Evolutionary conservation across 768 basidiomycete species (phyloP).

Genomic region (Crepidotus variabilis): DNA sequence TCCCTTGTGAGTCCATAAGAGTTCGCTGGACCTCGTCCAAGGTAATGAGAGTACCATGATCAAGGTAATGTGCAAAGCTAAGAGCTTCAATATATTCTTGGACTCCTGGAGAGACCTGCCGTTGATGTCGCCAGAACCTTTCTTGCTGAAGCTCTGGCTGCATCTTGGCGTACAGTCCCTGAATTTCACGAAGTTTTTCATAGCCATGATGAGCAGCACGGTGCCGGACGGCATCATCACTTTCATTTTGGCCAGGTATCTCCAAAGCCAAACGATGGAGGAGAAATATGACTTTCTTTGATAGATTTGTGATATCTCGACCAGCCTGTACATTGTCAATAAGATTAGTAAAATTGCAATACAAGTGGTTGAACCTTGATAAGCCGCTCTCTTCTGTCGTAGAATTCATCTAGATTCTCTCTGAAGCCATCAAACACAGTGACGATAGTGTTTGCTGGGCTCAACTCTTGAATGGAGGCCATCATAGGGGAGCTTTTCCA

Average conservation of each 20-base stretch:
- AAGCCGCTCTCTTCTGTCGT: constrained; percentile 86
- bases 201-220: constrained; percentile 49
- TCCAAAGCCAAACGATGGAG: constrained; percentile 67
- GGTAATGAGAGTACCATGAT: constrained; percentile 62
- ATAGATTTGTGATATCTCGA: constrained; percentile 85
- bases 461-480: neutral
- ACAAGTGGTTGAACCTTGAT: constrained; percentile 63
- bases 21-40: constrained; percentile 63
- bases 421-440: constrained; percentile 59
- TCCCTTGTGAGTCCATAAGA: constrained; percentile 57
- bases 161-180: constrained; percentile 58
- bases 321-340: constrained; percentile 45
- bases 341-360: neutral
- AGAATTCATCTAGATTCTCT: constrained; percentile 72
- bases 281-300: constrained; percentile 93
- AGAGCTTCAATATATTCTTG: constrained; percentile 97
- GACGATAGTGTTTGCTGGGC: constrained; percentile 18
- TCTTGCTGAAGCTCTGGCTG: constrained; percentile 60
- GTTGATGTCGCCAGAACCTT: constrained; percentile 75
- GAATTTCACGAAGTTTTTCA: constrained; percentile 66
- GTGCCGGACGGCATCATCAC: constrained; percentile 26
- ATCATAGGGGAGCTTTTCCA: neutral
- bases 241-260: constrained; percentile 20
- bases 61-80: constrained; percentile 84
- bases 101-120: constrained; percentile 72